Percentiles rank a stretch among this genome's conserved stretches.
phyloP scores from a whole-genome alignment of 192 early-diverging fungal species.

The Paraglomus brasilianum region DNA sequence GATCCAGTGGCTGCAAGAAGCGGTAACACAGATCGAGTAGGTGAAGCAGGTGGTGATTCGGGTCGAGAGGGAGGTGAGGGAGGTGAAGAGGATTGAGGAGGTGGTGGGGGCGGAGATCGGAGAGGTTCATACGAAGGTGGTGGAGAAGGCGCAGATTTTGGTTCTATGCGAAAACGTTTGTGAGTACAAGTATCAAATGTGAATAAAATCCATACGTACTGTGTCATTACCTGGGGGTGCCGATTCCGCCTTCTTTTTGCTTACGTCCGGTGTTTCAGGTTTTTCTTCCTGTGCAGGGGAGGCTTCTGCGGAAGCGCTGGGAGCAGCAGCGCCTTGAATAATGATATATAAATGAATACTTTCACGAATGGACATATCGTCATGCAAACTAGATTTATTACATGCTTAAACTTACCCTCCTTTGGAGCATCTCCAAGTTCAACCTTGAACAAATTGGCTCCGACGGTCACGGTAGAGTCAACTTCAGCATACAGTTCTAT shows the following conservation, averaged over 20 bases:
- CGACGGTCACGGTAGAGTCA: conserved; percentile 87
- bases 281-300: conserved; percentile 43
- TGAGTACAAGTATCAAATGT: not conserved
- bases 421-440: conserved; percentile 72
- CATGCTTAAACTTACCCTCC: conserved; percentile 42
- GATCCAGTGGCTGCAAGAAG: not conserved
- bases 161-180: not conserved
- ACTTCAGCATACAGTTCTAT: conserved; percentile 79
- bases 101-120: not conserved
- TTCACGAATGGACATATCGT: no score
- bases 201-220: not conserved
- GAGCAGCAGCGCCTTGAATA: conserved; percentile 32
- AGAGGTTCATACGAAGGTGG: no score
- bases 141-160: not conserved
- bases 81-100: not conserved
- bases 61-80: not conserved
- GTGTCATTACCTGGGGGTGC: conserved; percentile 20
- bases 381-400: not conserved
- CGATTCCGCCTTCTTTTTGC: conserved; percentile 43
- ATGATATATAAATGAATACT: not conserved
- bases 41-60: not conserved
- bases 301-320: conserved; percentile 34
- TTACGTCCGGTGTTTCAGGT: conserved; percentile 42
- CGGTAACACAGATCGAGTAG: not conserved
- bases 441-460: conserved; percentile 90